Percentiles rank a stretch among this genome's conserved stretches.
Evolutionary conservation across 306 rosid species (phyloP).

Genomic region (Malus sieversii): DNA sequence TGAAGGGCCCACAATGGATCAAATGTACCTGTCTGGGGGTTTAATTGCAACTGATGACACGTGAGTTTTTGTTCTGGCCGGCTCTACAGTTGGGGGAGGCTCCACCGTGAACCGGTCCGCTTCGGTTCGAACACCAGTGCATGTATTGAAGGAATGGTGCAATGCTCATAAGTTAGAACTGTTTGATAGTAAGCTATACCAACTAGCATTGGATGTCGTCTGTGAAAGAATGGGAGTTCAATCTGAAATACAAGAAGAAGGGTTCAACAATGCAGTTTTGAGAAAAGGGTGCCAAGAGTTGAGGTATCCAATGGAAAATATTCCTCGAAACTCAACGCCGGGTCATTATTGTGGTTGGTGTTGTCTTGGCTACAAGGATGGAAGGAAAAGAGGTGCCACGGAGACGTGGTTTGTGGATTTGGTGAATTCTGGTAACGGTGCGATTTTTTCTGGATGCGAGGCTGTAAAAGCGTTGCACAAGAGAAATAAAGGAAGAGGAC

Average conservation of each 20-base stretch:
- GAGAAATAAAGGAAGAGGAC: conserved; percentile 30
- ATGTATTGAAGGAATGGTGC: conserved; percentile 64
- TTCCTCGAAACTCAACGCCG: conserved; percentile 58
- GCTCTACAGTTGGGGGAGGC: conserved; percentile 87
- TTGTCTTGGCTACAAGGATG: conserved; percentile 60
- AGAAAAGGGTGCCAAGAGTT: conserved; percentile 71
- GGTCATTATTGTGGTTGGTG: conserved; percentile 94
- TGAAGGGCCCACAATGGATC: conserved; percentile 65
- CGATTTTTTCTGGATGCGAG: conserved; percentile 54
- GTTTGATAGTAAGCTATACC: conserved; percentile 55
- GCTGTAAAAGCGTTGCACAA: conserved; percentile 47
- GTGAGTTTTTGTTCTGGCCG: conserved; percentile 47
- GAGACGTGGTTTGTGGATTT: conserved; percentile 85
- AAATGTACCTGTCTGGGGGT: conserved; percentile 60
- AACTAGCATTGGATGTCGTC: conserved; percentile 59
- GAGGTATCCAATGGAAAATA: conserved; percentile 51
- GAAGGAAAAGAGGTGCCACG: conserved; percentile 60
- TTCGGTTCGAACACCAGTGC: conserved; percentile 49
- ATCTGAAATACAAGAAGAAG: conserved; percentile 51
- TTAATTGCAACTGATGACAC: conserved; percentile 56
- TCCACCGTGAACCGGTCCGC: conserved; percentile 79
- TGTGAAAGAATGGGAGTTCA: conserved; percentile 70
- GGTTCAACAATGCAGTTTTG: conserved; percentile 63
- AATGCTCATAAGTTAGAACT: conserved; percentile 34
- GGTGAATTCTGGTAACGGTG: conserved; percentile 68